Evolutionary conservation across 2,329 filamentous ascomycete species (phyloP).

Genomic region (Botrytis fabae): DNA sequence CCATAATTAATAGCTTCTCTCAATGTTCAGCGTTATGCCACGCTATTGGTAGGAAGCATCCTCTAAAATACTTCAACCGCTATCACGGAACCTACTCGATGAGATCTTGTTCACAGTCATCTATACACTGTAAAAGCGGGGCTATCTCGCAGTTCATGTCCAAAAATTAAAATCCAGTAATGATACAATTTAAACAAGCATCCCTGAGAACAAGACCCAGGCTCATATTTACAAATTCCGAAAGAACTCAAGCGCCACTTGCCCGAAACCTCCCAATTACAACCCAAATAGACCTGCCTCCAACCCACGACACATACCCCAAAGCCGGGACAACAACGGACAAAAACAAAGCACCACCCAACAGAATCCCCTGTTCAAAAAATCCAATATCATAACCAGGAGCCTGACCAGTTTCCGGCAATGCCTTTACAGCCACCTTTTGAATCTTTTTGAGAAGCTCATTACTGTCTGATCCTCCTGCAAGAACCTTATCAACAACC

Average conservation of each 20-base stretch:
- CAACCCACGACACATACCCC: not conserved
- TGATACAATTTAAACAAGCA: not conserved
- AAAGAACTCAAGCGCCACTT: not conserved
- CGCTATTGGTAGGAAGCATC: not conserved
- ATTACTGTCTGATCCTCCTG: not conserved
- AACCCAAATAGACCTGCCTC: not conserved
- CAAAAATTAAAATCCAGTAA: no score
- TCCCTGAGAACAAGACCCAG: not conserved
- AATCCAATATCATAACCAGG: not conserved
- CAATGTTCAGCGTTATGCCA: not conserved
- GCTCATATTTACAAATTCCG: not conserved
- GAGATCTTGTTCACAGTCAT: not conserved
- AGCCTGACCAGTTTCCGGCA: not conserved
- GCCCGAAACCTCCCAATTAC: not conserved
- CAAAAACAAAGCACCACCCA: not conserved
- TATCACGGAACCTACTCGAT: not conserved
- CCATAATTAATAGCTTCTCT: not conserved
- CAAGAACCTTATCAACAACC: not conserved
- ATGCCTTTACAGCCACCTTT: not conserved
- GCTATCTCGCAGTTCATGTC: no score
- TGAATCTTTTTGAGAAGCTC: not conserved
- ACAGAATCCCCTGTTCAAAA: not conserved
- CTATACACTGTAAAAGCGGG: no score
- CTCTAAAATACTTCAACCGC: not conserved
- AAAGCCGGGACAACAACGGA: not conserved